Percentiles rank a stretch among this genome's conserved stretches.
phyloP scores from a whole-genome alignment of 257 asterid genomes.

The Solanum bulbocastanum region DNA sequence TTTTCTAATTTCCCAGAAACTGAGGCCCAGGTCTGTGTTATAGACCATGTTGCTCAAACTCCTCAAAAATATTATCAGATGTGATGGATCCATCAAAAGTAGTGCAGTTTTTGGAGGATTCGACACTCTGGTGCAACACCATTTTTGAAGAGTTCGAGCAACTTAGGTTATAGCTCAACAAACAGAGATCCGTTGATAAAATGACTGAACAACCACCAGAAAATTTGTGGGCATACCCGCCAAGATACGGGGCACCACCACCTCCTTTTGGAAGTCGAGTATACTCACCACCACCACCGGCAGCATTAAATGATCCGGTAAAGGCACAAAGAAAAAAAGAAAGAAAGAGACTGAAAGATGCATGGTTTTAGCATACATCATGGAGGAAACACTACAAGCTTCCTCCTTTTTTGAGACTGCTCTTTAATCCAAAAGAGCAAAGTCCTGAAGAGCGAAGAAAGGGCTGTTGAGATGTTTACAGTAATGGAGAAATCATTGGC shows the following conservation, averaged over 20 bases:
- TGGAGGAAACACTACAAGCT: background rate
- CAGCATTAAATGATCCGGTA: background rate
- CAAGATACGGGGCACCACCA: background rate
- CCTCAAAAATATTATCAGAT: too few species aligned
- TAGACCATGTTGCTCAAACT: too few species aligned
- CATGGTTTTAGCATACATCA: background rate
- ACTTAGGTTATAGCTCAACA: background rate
- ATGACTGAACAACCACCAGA: conserved; percentile 6
- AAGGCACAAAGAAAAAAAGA: background rate
- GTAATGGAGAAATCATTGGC: background rate
- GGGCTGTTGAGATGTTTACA: background rate
- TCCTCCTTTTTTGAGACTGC: background rate
- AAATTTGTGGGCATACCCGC: background rate
- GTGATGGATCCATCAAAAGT: too few species aligned
- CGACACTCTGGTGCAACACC: too few species aligned
- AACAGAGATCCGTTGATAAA: background rate
- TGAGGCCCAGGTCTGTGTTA: background rate
- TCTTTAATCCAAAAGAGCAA: background rate
- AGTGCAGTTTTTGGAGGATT: too few species aligned
- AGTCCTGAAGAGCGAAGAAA: background rate
- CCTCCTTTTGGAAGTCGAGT: background rate
- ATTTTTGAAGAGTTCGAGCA: too few species aligned
- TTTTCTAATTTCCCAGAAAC: background rate
- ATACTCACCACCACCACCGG: background rate
- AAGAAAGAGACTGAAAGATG: background rate